A percentile compares a stretch with the other conserved stretches of the same genome.
Evolutionary conservation across 306 rosid genomes (phyloP).

Genomic region (Fragaria vesca): DNA sequence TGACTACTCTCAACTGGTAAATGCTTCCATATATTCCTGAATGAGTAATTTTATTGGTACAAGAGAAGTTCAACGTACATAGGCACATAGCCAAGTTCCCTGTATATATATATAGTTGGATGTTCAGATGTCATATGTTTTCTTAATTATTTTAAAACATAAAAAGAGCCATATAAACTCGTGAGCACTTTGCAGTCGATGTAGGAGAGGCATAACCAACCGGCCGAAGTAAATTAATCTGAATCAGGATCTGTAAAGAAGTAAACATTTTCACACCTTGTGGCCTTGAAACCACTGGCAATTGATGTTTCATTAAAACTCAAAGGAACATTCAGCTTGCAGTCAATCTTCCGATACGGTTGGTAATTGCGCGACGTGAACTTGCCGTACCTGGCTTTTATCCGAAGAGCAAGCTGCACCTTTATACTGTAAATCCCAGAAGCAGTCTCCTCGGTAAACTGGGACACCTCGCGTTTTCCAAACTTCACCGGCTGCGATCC

Average conservation of each 20-base stretch:
- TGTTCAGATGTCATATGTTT: not conserved
- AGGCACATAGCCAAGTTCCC: not conserved
- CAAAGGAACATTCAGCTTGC: constrained; percentile 19
- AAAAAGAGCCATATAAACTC: not conserved
- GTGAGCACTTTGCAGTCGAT: not conserved
- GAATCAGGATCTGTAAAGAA: constrained; percentile 7
- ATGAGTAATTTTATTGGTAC: not conserved
- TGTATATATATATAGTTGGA: no score
- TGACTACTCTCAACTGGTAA: no score
- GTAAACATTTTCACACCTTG: not conserved
- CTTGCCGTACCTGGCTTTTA: constrained; percentile 44
- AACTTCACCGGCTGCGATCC: constrained; percentile 17
- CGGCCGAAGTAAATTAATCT: not conserved
- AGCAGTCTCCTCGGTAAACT: constrained; percentile 22
- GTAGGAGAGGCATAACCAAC: not conserved
- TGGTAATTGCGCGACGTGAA: constrained; percentile 36
- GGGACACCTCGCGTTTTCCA: constrained; percentile 12
- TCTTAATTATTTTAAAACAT: not conserved
- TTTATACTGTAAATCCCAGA: constrained; percentile 37
- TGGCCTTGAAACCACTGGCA: not conserved
- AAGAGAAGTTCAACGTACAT: not conserved
- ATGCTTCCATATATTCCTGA: not conserved
- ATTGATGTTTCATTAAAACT: not conserved
- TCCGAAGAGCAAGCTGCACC: constrained; percentile 29
- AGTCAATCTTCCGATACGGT: not conserved